These are phyloP conservation scores for Pleurotus djamor DNA, from an alignment of 768 basidiomycete species.

Conservation along the genomic window DNA sequence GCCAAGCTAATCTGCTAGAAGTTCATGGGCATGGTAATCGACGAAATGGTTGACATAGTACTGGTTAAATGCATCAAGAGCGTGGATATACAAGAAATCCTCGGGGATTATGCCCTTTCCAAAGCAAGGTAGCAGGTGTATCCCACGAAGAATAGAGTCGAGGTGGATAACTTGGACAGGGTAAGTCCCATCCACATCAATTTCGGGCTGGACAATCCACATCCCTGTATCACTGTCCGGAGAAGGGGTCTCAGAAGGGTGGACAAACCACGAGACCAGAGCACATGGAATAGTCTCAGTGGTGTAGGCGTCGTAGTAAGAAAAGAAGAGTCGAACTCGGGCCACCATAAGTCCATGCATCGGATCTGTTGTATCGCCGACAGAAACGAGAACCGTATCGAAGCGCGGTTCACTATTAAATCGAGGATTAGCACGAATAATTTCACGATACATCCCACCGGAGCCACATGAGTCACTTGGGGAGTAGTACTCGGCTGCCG, in stretches of 20 bases:
- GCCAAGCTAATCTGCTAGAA: background rate
- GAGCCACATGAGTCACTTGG: conserved; percentile 18
- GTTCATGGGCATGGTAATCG: conserved; percentile 17
- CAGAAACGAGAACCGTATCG: conserved; percentile 23
- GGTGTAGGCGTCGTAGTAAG: conserved; percentile 14
- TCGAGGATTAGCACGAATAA: conserved; percentile 20
- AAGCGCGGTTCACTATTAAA: conserved; percentile 19
- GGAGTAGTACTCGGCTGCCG: conserved; percentile 14
- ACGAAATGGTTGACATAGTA: conserved; percentile 20
- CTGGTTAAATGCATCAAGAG: conserved; percentile 12
- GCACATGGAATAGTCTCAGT: conserved; percentile 20
- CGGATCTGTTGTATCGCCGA: conserved; percentile 10
- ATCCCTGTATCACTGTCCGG: conserved; percentile 13
- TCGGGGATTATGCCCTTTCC: conserved; percentile 4
- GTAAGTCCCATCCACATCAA: background rate
- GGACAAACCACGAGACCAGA: conserved; percentile 26
- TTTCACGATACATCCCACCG: conserved; percentile 17
- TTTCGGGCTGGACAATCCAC: conserved; percentile 16
- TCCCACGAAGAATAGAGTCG: conserved; percentile 18
- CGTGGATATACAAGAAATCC: conserved; percentile 8
- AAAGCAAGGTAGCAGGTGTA: conserved; percentile 8
- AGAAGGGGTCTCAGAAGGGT: background rate
- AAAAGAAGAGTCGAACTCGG: conserved; percentile 23
- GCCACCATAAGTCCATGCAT: conserved; percentile 23
- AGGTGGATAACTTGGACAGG: conserved; percentile 17